Evolutionary conservation across 352 stramenopile genomes (phyloP).

Genomic region (Halophytophthora batemanensis): DNA sequence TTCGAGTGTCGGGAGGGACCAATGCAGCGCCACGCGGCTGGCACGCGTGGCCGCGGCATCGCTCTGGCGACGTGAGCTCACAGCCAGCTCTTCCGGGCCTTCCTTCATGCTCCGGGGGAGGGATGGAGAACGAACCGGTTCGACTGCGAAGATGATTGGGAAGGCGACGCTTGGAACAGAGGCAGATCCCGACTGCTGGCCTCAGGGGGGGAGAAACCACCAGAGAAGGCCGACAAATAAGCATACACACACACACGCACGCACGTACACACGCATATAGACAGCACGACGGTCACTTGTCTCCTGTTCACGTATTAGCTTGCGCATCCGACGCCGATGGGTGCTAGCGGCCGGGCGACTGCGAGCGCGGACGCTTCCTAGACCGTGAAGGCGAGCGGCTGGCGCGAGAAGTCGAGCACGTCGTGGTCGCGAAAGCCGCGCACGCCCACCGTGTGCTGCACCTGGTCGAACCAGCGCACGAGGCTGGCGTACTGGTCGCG

Average conservation of each 20-base stretch:
- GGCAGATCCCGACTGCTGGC: no score
- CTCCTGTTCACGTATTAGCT: no score
- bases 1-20: constrained; percentile 54
- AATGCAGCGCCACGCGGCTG: constrained; percentile 51
- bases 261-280: no score
- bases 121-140: no score
- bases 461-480: constrained; percentile 83
- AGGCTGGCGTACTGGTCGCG: constrained; percentile 52
- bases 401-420: constrained; percentile 45
- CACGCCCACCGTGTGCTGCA: constrained; percentile 82
- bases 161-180: no score
- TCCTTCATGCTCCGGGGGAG: constrained; percentile 25
- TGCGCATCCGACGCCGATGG: no score
- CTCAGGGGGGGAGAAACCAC: no score
- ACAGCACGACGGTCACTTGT: no score
- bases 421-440: constrained; percentile 77
- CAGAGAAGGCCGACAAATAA: no score
- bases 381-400: constrained; percentile 59
- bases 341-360: constrained; percentile 2
- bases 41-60: constrained; percentile 22
- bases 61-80: constrained; percentile 21
- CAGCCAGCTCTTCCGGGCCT: constrained; percentile 12
- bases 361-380: constrained; percentile 34
- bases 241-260: no score
- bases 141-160: no score